These are phyloP conservation scores for Nakazawaea laoshanensis DNA, from an alignment of 805 yeast species.

Conservation along the genomic window DNA sequence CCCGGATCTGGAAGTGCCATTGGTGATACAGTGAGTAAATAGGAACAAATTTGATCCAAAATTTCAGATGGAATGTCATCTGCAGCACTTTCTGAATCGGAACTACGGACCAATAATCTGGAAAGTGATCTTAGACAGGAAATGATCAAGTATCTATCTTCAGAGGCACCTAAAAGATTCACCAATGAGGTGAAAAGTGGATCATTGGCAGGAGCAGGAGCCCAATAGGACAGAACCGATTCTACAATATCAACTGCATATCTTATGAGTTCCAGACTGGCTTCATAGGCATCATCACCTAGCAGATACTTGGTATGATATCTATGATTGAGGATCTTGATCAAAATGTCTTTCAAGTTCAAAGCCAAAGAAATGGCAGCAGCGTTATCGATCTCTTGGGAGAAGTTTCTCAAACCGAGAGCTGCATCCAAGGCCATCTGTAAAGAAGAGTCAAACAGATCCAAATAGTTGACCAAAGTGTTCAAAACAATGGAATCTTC, in stretches of 20 bases:
- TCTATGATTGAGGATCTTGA: conserved; percentile 27
- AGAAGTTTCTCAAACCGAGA: conserved; percentile 68
- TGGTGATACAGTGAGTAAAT: conserved; percentile 29
- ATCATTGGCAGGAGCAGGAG: conserved; percentile 68
- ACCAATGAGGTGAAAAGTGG: conserved; percentile 52
- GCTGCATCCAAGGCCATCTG: conserved; percentile 33
- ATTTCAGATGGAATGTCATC: conserved; percentile 35
- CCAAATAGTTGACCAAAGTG: conserved; percentile 27
- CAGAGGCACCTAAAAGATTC: conserved; percentile 36
- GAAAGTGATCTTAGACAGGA: conserved; percentile 70
- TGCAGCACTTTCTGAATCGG: conserved; percentile 41
- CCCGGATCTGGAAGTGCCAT: conserved; percentile 17
- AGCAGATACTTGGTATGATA: conserved; percentile 18
- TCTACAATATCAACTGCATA: conserved; percentile 78
- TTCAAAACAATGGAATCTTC: conserved; percentile 32
- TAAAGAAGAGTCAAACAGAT: conserved; percentile 4
- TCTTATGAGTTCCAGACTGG: conserved; percentile 49
- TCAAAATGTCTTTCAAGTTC: conserved; percentile 37
- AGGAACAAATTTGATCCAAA: conserved; percentile 49
- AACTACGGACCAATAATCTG: conserved; percentile 61
- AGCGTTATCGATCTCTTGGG: conserved; percentile 79
- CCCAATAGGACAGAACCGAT: conserved; percentile 71
- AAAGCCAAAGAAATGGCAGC: conserved; percentile 57
- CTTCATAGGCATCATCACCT: conserved; percentile 20
- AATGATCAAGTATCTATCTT: conserved; percentile 64